Evolutionary conservation across 352 stramenopile species (phyloP).

Genomic region (Pythium coloratum): DNA sequence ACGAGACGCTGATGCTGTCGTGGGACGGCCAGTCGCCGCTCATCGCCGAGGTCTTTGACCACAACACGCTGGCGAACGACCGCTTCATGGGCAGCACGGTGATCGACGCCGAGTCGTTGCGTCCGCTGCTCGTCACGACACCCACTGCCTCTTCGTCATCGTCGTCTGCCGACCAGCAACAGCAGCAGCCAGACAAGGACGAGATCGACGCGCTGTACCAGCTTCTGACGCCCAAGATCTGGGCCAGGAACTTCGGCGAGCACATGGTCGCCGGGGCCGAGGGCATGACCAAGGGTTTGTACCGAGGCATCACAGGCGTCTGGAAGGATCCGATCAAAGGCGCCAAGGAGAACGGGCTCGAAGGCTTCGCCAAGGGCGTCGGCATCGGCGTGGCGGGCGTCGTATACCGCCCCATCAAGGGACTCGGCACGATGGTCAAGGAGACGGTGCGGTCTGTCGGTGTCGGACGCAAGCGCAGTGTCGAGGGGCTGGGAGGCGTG

Average conservation of each 20-base stretch:
- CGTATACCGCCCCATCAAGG: constrained; percentile 71
- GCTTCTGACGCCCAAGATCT: constrained; percentile 63
- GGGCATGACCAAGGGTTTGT: constrained; percentile 66
- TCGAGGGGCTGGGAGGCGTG: constrained; percentile 7
- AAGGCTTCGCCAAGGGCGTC: constrained; percentile 75
- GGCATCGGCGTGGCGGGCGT: constrained; percentile 67
- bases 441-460: constrained; percentile 70
- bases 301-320: constrained; percentile 68
- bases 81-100: constrained; percentile 65
- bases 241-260: constrained; percentile 76
- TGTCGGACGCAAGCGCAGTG: constrained; percentile 50
- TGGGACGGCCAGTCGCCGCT: constrained; percentile 75
- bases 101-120: constrained; percentile 42
- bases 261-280: constrained; percentile 79
- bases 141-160: background rate
- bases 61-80: constrained; percentile 69
- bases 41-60: constrained; percentile 64
- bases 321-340: constrained; percentile 81
- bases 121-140: constrained; percentile 25
- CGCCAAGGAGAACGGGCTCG: constrained; percentile 67
- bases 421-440: constrained; percentile 75
- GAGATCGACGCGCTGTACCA: constrained; percentile 57
- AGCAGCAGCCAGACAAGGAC: constrained; percentile 9
- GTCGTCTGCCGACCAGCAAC: constrained; percentile 7
- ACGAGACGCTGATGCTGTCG: constrained; percentile 73